Conservation (phyloP, 805 yeast genomes). For the Blastobotrys peoriensis region DNA sequence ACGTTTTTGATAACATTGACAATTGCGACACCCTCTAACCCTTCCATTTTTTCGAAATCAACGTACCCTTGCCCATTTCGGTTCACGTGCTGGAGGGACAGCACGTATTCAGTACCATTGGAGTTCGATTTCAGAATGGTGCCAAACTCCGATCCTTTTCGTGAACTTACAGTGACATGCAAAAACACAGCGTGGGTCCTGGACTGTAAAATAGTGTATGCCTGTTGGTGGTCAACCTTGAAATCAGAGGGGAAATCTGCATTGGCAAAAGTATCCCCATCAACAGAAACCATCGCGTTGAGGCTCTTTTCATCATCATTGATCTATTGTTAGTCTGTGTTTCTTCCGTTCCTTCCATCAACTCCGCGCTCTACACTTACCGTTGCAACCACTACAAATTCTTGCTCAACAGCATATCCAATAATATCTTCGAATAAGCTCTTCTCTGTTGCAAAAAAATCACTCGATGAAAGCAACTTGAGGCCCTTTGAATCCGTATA, state of each 20-base stretch:
- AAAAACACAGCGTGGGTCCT: constrained; percentile 66
- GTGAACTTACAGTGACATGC: constrained; percentile 67
- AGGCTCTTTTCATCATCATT: constrained; percentile 43
- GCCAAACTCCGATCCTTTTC: constrained; percentile 57
- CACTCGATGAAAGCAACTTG: constrained; percentile 43
- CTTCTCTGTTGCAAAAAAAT: constrained; percentile 41
- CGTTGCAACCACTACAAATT: constrained; percentile 67
- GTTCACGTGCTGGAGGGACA: constrained; percentile 64
- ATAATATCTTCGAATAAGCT: constrained; percentile 52
- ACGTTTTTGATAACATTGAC: constrained; percentile 63
- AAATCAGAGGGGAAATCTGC: constrained; percentile 71
- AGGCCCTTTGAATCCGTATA: constrained; percentile 6
- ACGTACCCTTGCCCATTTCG: constrained; percentile 69
- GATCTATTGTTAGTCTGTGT: constrained; percentile 6
- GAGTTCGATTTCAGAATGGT: constrained; percentile 80
- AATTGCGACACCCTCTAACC: constrained; percentile 77
- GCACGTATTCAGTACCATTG: constrained; percentile 81
- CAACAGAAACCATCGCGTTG: constrained; percentile 67
- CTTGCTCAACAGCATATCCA: constrained; percentile 69
- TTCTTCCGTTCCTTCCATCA: not conserved
- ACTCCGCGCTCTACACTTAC: constrained; percentile 7
- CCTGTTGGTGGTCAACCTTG: constrained; percentile 53
- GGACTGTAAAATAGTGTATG: constrained; percentile 76
- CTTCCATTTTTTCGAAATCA: constrained; percentile 80
- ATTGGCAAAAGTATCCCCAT: constrained; percentile 70